Conservation (phyloP, 139 green algal species). For the Raphidocelis subcapitata region DNA sequence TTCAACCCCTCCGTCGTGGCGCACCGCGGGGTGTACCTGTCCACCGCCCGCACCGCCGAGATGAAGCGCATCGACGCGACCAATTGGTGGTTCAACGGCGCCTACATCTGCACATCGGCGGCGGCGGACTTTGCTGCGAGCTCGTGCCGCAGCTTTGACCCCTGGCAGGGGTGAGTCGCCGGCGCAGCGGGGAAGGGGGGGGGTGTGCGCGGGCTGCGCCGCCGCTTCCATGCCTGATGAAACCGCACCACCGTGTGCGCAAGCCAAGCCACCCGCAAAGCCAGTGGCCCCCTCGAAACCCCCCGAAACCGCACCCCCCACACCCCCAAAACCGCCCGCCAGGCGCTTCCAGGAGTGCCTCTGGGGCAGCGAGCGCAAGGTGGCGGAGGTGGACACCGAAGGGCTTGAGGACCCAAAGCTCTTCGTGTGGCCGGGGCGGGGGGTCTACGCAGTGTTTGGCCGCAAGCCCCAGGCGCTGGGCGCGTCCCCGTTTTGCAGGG, state of each 20-base stretch:
- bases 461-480: slow-evolving; percentile 15
- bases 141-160: slow-evolving; percentile 29
- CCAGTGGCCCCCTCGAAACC: no score
- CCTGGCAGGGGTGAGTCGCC: slow-evolving; percentile 21
- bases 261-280: no score
- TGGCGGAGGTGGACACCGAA: slow-evolving; percentile 22
- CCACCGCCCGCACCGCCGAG: slow-evolving; percentile 21
- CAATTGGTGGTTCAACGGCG: slow-evolving; percentile 10
- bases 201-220: no score
- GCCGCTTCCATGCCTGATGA: no score
- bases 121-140: slow-evolving; percentile 11
- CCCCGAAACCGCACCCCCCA: no score
- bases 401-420: slow-evolving; percentile 20
- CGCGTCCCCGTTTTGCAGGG: background rate
- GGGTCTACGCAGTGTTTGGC: slow-evolving; percentile 9
- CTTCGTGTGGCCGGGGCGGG: slow-evolving; percentile 6
- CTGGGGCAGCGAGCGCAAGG: slow-evolving; percentile 14
- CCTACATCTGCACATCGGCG: slow-evolving; percentile 25
- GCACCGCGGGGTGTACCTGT: slow-evolving; percentile 20
- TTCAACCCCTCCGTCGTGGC: slow-evolving; percentile 25
- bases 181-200: no score
- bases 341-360: slow-evolving; percentile 24
- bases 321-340: no score
- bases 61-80: slow-evolving; percentile 24
- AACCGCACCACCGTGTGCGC: no score